These are phyloP conservation scores for Cinchona pubescens DNA, from an alignment of 257 asterid genomes.

Conservation along the genomic window DNA sequence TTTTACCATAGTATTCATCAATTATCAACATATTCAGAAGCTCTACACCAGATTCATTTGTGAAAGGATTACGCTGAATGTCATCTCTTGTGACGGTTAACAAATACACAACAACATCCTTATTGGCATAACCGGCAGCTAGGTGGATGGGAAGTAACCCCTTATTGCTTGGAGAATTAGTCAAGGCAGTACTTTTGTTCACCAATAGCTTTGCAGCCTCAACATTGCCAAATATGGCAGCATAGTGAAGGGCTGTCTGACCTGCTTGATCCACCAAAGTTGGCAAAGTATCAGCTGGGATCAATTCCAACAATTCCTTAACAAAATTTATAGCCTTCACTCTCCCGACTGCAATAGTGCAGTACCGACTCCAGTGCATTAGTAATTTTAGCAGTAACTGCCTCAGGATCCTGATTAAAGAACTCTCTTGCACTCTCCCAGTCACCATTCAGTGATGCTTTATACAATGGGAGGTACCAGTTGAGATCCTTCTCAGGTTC, in stretches of 20 bases:
- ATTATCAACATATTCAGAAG: slow-evolving; percentile 34
- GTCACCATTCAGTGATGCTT: slow-evolving; percentile 38
- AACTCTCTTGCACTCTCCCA: slow-evolving; percentile 36
- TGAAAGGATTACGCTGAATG: slow-evolving; percentile 27
- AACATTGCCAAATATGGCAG: slow-evolving; percentile 35
- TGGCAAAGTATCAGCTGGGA: slow-evolving; percentile 27
- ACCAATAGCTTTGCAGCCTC: slow-evolving; percentile 32
- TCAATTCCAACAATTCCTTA: slow-evolving; percentile 29
- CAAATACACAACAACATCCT: slow-evolving; percentile 32
- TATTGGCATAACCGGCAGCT: slow-evolving; percentile 42
- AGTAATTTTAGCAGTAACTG: slow-evolving; percentile 37
- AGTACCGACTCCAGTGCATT: slow-evolving; percentile 32
- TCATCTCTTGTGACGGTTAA: slow-evolving; percentile 39
- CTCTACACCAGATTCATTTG: slow-evolving; percentile 30
- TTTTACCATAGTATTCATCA: slow-evolving; percentile 40
- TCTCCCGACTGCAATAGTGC: slow-evolving; percentile 35
- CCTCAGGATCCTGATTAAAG: slow-evolving; percentile 34
- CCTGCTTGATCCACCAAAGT: slow-evolving; percentile 27
- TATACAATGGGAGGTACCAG: slow-evolving; percentile 38
- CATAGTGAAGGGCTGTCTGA: slow-evolving; percentile 35
- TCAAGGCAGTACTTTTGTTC: slow-evolving; percentile 19
- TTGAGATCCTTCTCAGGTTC: slow-evolving; percentile 36
- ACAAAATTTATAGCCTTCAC: slow-evolving; percentile 32
- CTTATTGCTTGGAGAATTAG: slow-evolving; percentile 15
- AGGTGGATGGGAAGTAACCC: slow-evolving; percentile 27